Base-by-base conservation (phyloP, 2,329 filamentous ascomycete species). In the Nemania sp. region DNA sequence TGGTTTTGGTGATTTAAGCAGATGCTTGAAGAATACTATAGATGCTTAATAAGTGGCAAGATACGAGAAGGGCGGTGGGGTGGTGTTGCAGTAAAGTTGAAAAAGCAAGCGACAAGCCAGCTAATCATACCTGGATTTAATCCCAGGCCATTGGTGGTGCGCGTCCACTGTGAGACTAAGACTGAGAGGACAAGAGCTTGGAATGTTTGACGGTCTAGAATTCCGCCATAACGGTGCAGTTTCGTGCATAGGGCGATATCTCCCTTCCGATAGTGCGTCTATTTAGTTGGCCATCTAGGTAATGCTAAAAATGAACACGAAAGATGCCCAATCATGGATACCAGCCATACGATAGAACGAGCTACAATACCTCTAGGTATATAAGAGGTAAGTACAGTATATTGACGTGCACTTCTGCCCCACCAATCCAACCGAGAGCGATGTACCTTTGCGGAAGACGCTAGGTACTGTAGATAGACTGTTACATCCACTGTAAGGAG, bases 391-490 rank as follows among this genome's bases (percentile, higher is more conserved):
- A 15, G 38, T 41, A 41, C 10, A 41, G 6, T 41, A 15, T 41
- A 8, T 41, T n/a, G 7, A 35, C 6, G 32, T 11, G 18, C 6
- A 4, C 45, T 32, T 41, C 24, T 5, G 41, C 51, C 60, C 55
- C 56, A 53, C 54, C 41, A 15, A 54, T 45, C 51, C 55, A 55
- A 63, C 38, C 60, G 49, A 35, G 32, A 35, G 32, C 6, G 11
- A 8, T 35, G 32, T 35, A 35, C 32, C 32, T 7, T 8, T 54
- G 18, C 49, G 27, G 22, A 27, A 18, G 13, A 15, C 24, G n/a
- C 47, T 45, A 45, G 41, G 18, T 45, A n/a, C 41, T 45, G 41
- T 45, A 20, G 18, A 45, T 45, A 45, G 15, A 27, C 47, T 56
- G 53, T 10, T 27, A 6, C 29, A 29, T 5, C 6, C 55, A 55